These are phyloP conservation scores for Suhomyces sp. DNA, from an alignment of 805 yeast genomes.

Conservation along the genomic window DNA sequence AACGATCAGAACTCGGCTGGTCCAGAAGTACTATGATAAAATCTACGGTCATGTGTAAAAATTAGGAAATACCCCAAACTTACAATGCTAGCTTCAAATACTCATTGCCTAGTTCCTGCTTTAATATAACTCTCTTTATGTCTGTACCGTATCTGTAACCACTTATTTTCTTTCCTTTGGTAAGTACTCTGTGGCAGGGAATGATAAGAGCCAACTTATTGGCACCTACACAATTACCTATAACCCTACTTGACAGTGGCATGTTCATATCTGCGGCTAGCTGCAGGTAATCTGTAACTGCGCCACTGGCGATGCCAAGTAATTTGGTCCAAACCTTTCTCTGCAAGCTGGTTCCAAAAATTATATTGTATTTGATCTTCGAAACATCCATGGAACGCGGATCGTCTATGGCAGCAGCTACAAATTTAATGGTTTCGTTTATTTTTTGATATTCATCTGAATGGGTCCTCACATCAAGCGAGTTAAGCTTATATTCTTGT, in stretches of 20 bases:
- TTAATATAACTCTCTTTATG: slow-evolving; percentile 26
- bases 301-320: slow-evolving; percentile 23
- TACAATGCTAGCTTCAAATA: background rate
- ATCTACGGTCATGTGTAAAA: background rate
- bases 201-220: slow-evolving; percentile 38
- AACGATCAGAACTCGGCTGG: slow-evolving; percentile 6
- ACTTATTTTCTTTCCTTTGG: slow-evolving; percentile 26
- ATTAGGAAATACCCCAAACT: background rate
- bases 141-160: slow-evolving; percentile 40
- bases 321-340: slow-evolving; percentile 35
- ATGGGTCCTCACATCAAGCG: background rate
- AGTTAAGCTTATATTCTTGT: background rate
- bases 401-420: slow-evolving; percentile 10
- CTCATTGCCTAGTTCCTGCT: slow-evolving; percentile 10
- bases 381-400: slow-evolving; percentile 6
- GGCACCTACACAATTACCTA: slow-evolving; percentile 41
- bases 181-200: slow-evolving; percentile 45
- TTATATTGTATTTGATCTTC: slow-evolving; percentile 20
- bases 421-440: slow-evolving; percentile 9
- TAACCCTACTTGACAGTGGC: slow-evolving; percentile 32
- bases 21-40: slow-evolving; percentile 5
- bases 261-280: slow-evolving; percentile 30
- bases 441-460: background rate
- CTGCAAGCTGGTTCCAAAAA: slow-evolving; percentile 42
- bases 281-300: slow-evolving; percentile 27